A percentile compares a stretch with the other conserved stretches of the same genome.
Evolutionary conservation across 176 grass and related monocot genomes (phyloP).

Genomic region (Oryza nivara): DNA sequence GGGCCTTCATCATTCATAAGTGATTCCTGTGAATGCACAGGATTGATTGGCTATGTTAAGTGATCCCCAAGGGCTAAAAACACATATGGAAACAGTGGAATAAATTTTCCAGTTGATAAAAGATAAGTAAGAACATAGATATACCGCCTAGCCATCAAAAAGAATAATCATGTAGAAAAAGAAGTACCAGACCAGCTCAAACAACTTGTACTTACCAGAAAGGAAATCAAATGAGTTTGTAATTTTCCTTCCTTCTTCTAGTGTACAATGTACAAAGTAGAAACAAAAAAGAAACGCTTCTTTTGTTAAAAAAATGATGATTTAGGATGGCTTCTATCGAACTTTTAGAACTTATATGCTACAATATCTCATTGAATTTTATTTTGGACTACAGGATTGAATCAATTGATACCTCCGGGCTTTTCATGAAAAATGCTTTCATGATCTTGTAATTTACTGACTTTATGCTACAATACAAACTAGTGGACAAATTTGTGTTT

Average conservation of each 20-base stretch:
- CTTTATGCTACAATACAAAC: neutral
- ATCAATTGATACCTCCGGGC: neutral
- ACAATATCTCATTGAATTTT: neutral
- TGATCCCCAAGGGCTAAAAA: neutral
- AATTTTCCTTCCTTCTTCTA: neutral
- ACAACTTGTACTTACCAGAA: neutral
- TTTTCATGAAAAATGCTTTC: neutral
- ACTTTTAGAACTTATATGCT: neutral
- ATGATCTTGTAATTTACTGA: too few relatives aligned
- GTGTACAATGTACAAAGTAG: neutral
- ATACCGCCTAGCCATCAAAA: neutral
- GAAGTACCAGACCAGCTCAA: neutral
- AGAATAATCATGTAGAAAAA: neutral
- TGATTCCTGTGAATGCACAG: constrained; percentile 56
- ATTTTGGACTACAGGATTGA: neutral
- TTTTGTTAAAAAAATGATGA: neutral
- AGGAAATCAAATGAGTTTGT: neutral
- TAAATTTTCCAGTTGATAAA: neutral
- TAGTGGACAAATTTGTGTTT: neutral
- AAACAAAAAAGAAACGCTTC: neutral
- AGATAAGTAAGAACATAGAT: neutral
- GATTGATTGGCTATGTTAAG: neutral
- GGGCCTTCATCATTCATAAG: constrained; percentile 64
- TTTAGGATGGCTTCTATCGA: neutral
- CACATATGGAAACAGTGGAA: neutral